Evolutionary conservation across 2,329 filamentous ascomycete species (phyloP).

Genomic region (Epichloe scottii): DNA sequence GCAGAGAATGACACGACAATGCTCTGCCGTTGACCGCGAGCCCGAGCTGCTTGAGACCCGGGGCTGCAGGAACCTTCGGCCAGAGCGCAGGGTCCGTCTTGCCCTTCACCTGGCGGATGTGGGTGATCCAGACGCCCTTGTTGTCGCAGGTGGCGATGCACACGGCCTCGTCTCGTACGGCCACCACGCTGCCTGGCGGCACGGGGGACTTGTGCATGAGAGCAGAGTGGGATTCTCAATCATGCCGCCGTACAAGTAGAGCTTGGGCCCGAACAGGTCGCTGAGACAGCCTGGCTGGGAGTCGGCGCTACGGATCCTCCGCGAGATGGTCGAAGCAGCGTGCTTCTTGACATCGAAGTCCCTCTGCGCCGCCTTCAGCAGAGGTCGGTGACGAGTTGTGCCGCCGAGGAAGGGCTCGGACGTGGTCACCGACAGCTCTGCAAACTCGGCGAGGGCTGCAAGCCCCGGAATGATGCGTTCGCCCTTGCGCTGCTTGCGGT

Average conservation of each 20-base stretch:
- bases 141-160: conserved; percentile 26
- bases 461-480: conserved; percentile 13
- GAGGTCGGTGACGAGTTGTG: conserved; percentile 21
- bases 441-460: conserved; percentile 14
- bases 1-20: conserved; percentile 8
- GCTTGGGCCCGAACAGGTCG: conserved; percentile 20
- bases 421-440: conserved; percentile 19
- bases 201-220: not conserved
- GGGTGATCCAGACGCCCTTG: conserved; percentile 29
- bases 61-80: conserved; percentile 27
- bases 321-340: conserved; percentile 24
- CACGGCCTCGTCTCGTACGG: conserved; percentile 21
- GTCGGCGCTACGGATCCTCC: conserved; percentile 27
- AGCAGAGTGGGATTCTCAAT: conserved; percentile 19
- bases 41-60: conserved; percentile 21
- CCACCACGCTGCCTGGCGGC: conserved; percentile 18
- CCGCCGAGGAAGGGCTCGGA: conserved; percentile 26
- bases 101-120: conserved; percentile 24
- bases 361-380: conserved; percentile 25
- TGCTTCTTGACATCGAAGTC: conserved; percentile 24
- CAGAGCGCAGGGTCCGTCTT: conserved; percentile 25
- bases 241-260: conserved; percentile 29
- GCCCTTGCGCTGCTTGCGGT: not conserved
- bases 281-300: conserved; percentile 29
- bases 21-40: conserved; percentile 12